phyloP scores from a whole-genome alignment of 306 rosid species.

The Urtica urens region DNA sequence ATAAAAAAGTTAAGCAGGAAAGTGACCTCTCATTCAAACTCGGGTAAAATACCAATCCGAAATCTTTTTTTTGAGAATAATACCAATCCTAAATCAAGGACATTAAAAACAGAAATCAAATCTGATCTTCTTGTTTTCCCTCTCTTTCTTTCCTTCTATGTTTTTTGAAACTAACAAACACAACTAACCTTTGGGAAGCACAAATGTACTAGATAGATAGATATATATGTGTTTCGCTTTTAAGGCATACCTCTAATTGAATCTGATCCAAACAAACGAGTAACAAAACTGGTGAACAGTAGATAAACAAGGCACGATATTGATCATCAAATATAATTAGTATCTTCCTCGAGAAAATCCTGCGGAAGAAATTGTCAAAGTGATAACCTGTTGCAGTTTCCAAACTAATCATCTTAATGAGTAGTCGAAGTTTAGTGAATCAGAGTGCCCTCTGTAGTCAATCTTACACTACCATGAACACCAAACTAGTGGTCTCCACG shows the following conservation, averaged over 20 bases:
- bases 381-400: slow-evolving; percentile 86
- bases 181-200: slow-evolving; percentile 83
- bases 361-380: slow-evolving; percentile 88
- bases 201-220: slow-evolving; percentile 55
- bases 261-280: slow-evolving; percentile 97
- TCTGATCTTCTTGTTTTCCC: slow-evolving; percentile 16
- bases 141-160: slow-evolving; percentile 6
- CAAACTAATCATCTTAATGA: slow-evolving; percentile 44
- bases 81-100: slow-evolving; percentile 23
- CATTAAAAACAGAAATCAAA: slow-evolving; percentile 18
- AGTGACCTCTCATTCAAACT: slow-evolving; percentile 22
- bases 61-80: slow-evolving; percentile 8
- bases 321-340: slow-evolving; percentile 96
- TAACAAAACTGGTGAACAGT: slow-evolving; percentile 95
- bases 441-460: too few relatives aligned
- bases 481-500: too few relatives aligned
- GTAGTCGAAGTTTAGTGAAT: too few relatives aligned
- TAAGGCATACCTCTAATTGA: slow-evolving; percentile 97
- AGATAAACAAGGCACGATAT: slow-evolving; percentile 86
- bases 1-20: slow-evolving; percentile 23
- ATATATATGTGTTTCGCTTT: slow-evolving; percentile 55
- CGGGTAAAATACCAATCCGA: slow-evolving; percentile 13
- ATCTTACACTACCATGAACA: too few relatives aligned
- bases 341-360: slow-evolving; percentile 98
- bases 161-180: slow-evolving; percentile 37